Conservation (phyloP, 768 basidiomycete genomes). For the Cystobasidiopsis lactophilus region DNA sequence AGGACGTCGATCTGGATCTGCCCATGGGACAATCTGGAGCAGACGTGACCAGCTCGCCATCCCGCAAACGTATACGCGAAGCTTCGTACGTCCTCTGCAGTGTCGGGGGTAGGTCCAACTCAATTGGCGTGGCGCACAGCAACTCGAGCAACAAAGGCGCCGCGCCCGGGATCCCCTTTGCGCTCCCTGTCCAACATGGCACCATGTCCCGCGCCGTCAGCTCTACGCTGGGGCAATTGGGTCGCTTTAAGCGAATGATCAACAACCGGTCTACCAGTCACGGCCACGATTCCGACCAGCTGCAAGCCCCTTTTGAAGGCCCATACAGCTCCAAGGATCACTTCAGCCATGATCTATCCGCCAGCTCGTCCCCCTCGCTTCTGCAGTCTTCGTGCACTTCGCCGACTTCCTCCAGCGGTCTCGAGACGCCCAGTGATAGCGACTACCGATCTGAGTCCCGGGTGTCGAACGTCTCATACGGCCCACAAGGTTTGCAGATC, state of each 20-base stretch:
- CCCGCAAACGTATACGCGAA: too few species aligned
- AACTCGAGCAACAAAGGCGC: too few species aligned
- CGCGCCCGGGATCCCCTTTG: background rate
- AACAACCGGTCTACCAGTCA: constrained; percentile 6
- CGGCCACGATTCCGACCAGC: background rate
- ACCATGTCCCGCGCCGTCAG: constrained; percentile 53
- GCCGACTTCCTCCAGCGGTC: background rate
- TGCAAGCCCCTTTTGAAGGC: background rate
- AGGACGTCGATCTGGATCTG: constrained; percentile 19
- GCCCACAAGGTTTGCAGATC: too few species aligned
- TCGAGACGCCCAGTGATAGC: background rate
- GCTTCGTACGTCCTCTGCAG: too few species aligned
- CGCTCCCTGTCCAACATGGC: constrained; percentile 19
- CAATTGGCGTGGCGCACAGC: too few species aligned
- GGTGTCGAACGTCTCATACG: too few species aligned
- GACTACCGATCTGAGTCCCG: background rate
- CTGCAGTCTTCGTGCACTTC: background rate
- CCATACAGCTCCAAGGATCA: background rate
- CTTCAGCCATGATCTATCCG: background rate
- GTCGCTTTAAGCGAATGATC: constrained; percentile 59
- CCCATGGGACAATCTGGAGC: background rate
- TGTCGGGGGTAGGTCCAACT: too few species aligned
- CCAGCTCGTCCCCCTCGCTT: background rate
- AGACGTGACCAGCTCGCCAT: too few species aligned
- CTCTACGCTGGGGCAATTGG: constrained; percentile 59